These are phyloP conservation scores for Penicillium capsulatum DNA, from an alignment of 2,329 filamentous ascomycete genomes.

Conservation along the genomic window DNA sequence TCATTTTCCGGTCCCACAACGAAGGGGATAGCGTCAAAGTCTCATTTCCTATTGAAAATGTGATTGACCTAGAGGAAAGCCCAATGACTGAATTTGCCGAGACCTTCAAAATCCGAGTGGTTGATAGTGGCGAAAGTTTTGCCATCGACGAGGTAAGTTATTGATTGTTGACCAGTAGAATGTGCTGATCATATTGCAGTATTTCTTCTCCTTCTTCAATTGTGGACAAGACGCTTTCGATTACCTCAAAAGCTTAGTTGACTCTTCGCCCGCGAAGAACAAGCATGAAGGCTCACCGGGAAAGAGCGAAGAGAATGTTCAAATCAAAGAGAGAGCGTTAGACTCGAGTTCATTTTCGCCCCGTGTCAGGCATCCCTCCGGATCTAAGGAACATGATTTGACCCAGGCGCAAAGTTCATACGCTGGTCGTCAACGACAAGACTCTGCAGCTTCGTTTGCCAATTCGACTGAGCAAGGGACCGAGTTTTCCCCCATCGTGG, in stretches of 20 bases:
- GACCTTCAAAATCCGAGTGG: constrained; percentile 81
- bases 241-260: constrained; percentile 68
- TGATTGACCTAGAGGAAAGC: constrained; percentile 89
- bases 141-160: constrained; percentile 78
- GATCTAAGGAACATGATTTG: constrained; percentile 6
- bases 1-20: constrained; percentile 93
- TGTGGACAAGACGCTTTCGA: constrained; percentile 78
- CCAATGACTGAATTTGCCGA: constrained; percentile 88
- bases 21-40: constrained; percentile 97
- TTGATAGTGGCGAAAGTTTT: constrained; percentile 91
- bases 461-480: constrained; percentile 72
- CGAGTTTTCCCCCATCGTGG: constrained; percentile 65
- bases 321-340: constrained; percentile 14
- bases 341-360: constrained; percentile 22
- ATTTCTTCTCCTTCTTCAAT: constrained; percentile 95
- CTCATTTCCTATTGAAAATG: constrained; percentile 78
- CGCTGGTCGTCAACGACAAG: constrained; percentile 53
- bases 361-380: constrained; percentile 15
- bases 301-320: constrained; percentile 12
- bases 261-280: constrained; percentile 54
- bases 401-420: constrained; percentile 59
- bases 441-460: constrained; percentile 70
- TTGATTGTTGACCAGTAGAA: neutral
- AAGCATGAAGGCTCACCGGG: constrained; percentile 30
- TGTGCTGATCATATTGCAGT: constrained; percentile 47